Percentiles rank a stretch among this genome's conserved stretches.
Conservation (phyloP, 2,329 filamentous ascomycete species). For the Cryoendolithus antarcticus region DNA sequence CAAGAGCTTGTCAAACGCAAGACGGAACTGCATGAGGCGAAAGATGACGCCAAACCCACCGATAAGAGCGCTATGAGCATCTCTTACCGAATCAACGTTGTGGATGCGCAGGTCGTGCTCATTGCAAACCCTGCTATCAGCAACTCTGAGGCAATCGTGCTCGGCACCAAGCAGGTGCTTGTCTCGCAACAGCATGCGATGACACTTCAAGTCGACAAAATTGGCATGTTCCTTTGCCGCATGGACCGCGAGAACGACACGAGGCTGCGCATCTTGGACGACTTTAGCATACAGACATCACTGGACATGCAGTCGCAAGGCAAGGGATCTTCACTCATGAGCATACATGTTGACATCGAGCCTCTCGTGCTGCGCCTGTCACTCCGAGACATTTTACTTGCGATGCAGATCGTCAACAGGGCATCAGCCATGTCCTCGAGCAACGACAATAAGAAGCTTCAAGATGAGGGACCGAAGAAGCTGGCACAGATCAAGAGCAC, state of each 20-base stretch:
- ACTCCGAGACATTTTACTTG: constrained; percentile 84
- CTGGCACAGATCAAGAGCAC: constrained; percentile 36
- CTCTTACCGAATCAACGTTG: constrained; percentile 83
- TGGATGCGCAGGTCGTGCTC: constrained; percentile 90
- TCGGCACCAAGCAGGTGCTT: constrained; percentile 86
- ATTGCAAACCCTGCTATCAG: constrained; percentile 86
- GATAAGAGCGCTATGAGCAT: constrained; percentile 49
- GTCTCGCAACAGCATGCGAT: constrained; percentile 88
- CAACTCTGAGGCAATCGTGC: constrained; percentile 88
- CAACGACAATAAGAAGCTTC: constrained; percentile 30
- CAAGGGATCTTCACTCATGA: constrained; percentile 51
- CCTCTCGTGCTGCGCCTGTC: constrained; percentile 84
- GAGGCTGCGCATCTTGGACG: constrained; percentile 82
- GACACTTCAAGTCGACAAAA: constrained; percentile 82
- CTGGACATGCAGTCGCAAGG: constrained; percentile 61
- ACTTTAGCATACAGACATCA: constrained; percentile 84
- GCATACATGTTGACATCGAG: constrained; percentile 77
- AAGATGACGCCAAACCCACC: constrained; percentile 15
- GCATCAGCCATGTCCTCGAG: constrained; percentile 69
- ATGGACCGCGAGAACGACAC: constrained; percentile 97
- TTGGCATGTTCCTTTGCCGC: constrained; percentile 96
- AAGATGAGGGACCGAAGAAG: constrained; percentile 46
- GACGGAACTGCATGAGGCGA: constrained; percentile 6
- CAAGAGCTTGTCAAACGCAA: constrained; percentile 16
- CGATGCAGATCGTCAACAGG: constrained; percentile 81